Conservation (phyloP, 2,329 filamentous ascomycete genomes). For the Stemphylium beticola region DNA sequence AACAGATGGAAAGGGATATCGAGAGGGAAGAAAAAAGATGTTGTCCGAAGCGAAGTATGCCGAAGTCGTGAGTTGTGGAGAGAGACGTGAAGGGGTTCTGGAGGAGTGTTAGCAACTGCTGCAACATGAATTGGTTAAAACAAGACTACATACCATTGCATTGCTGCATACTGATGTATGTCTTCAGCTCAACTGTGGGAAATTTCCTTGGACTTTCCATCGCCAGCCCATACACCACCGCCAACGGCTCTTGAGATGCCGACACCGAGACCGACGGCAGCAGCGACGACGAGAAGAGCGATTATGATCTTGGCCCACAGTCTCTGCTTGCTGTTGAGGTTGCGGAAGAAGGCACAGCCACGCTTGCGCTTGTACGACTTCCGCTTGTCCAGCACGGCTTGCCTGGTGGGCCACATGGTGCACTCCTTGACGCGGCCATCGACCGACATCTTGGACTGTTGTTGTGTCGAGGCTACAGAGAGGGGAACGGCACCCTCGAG, state of each 20-base stretch:
- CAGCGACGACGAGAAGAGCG: slow-evolving; percentile 53
- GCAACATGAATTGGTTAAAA: not conserved
- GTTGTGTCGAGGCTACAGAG: slow-evolving; percentile 48
- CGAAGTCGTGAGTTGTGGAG: slow-evolving; percentile 15
- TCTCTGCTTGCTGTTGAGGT: slow-evolving; percentile 52
- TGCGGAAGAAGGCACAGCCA: slow-evolving; percentile 51
- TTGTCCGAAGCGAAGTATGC: slow-evolving; percentile 20
- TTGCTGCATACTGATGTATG: not conserved
- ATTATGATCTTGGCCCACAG: slow-evolving; percentile 54
- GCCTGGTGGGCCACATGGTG: slow-evolving; percentile 59
- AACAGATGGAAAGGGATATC: slow-evolving; percentile 26
- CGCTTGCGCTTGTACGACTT: slow-evolving; percentile 47
- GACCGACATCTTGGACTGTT: slow-evolving; percentile 48
- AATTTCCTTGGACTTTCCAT: slow-evolving; percentile 48
- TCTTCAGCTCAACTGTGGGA: slow-evolving; percentile 28
- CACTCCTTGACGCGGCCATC: slow-evolving; percentile 55
- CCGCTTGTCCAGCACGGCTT: slow-evolving; percentile 54
- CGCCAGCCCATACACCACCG: slow-evolving; percentile 54
- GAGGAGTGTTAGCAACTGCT: not conserved
- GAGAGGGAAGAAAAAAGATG: slow-evolving; percentile 14
- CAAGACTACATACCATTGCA: not conserved
- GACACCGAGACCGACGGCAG: slow-evolving; percentile 56
- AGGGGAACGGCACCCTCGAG: slow-evolving; percentile 47
- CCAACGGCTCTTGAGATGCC: slow-evolving; percentile 58
- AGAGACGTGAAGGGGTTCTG: slow-evolving; percentile 6